A percentile compares a stretch with the other conserved stretches of the same genome.
These are phyloP conservation scores for Barnettozyma wickerhamii DNA, from an alignment of 805 yeast species.

Conservation along the genomic window DNA sequence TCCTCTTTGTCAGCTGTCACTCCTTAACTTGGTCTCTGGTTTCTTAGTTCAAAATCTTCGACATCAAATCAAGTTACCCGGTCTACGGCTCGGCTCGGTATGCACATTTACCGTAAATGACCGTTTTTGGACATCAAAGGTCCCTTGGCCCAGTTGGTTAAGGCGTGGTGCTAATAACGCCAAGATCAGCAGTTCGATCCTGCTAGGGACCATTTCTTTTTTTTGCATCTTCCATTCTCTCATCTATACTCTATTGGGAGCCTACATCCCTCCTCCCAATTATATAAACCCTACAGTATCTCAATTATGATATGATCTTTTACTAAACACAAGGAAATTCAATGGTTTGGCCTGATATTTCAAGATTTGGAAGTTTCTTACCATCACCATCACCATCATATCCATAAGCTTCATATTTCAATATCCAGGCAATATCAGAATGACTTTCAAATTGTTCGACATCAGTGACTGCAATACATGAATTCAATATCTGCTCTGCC, in stretches of 20 bases:
- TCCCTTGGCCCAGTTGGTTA: conserved; percentile 60
- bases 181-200: conserved; percentile 82
- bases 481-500: conserved; percentile 18
- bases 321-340: neutral
- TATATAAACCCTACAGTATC: neutral
- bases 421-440: conserved; percentile 24
- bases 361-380: neutral
- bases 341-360: neutral
- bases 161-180: conserved; percentile 54
- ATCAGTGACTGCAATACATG: conserved; percentile 18
- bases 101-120: too few relatives aligned
- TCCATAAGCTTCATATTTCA: conserved; percentile 15
- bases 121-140: too few relatives aligned
- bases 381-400: too few relatives aligned
- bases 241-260: conserved; percentile 10
- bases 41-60: too few relatives aligned
- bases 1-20: too few relatives aligned
- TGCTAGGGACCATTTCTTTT: conserved; percentile 65
- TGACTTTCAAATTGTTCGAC: conserved; percentile 18
- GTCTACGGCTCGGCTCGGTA: too few relatives aligned
- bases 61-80: too few relatives aligned
- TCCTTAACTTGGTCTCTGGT: too few relatives aligned
- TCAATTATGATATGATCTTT: neutral
- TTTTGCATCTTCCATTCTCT: conserved; percentile 4
- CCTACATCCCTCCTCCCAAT: neutral